Evolutionary conservation across 169 alveolate genomes (phyloP), one percentile per base, ranked within the genome.

Genomic region (Neospora caninum): DNA sequence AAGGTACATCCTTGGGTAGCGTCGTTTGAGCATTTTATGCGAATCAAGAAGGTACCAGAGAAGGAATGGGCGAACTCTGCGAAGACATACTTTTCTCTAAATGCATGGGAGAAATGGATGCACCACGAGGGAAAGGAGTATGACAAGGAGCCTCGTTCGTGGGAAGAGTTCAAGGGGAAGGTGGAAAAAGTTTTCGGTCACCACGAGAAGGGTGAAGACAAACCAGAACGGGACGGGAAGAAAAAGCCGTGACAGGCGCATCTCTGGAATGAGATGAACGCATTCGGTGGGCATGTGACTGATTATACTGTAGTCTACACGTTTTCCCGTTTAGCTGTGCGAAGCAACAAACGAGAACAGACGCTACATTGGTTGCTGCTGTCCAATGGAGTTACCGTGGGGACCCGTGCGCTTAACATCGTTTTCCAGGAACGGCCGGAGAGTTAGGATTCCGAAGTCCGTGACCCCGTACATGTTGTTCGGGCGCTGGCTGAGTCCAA

Each of bases 91-190:
- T 73, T 73, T 73, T 73, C 84, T 16, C 43, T 73, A 9, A 36
- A 43, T 34, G 84, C 84, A 1, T 73, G 84, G 84, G 84, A 73
- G 84, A 73, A 73, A 36, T 73, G 84, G 84, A 31, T 34, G 49
- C 84, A n/a, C n/a, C 84, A 73, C 43, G 84, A 73, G 43, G 84
- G 84, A 13, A 73, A 73, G 20, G 39, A 36, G 0, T 36, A 4
- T 73, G 84, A 73, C 27, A 36, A 73, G n/a, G 43, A 73, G 84
- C 42, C 45, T 73, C 84, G 43, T 36, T 34, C 84, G 84, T 73
- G 84, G 84, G 84, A 73, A 73, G 84, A 73, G n/a, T 73, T 73
- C 43, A 73, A 73, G 42, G 84, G 27, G 43, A 73, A 73, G 84
- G 13, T 31, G 4, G 84, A 73, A 22, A 31, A 73, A 27, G 43